Base-by-base conservation (phyloP, 768 basidiomycete species). In the Russula olivacea region DNA sequence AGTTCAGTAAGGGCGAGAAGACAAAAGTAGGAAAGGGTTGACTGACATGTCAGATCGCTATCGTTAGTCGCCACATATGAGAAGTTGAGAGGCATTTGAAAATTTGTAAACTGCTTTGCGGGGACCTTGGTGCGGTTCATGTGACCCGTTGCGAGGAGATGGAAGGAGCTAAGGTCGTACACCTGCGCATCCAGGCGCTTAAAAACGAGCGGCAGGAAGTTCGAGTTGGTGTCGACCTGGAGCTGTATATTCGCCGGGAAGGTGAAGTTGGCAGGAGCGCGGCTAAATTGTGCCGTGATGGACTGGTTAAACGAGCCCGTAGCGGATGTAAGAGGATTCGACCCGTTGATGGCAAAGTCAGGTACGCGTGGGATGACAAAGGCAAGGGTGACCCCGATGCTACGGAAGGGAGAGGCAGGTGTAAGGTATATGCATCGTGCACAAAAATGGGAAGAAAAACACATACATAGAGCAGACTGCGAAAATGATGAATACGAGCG, bases 331-430 rank as follows among this genome's bases (percentile, higher is more conserved):
- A 94, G 80, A 1, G 92, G 91, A 6, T 74, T 72, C 11, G 72
- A 66, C 17, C 74, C 74, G 68, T 86, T 84, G 71, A 94, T 84
- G 3, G 79, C 74, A 68, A 93, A 85, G 38, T 72, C 71, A 0
- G 94, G 93, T 4, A 91, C 90, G 56, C 94, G 84, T 9, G 94
- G 94, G 57, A 97, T 81, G 19, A 84, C 84, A 72, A 98, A 84
- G 36, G 80, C 92, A 19, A 96, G 78, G 9, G 87, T 74, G 64
- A 95, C 69, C 15, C 80, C 90, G 52, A 87, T 73, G 8, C 93
- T 87, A 25, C 8, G 40, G 40, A 61, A 47, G 12, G 36, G 11
- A 45, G 9, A 45, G 21, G 55, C 47, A 19, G 59, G 59, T 23
- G 38, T 17, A 40, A 47, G 8, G 45, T 32, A 21, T 30, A 49